phyloP scores from a whole-genome alignment of 352 stramenopile genomes.

The Globisporangium rhizosaccharum region DNA sequence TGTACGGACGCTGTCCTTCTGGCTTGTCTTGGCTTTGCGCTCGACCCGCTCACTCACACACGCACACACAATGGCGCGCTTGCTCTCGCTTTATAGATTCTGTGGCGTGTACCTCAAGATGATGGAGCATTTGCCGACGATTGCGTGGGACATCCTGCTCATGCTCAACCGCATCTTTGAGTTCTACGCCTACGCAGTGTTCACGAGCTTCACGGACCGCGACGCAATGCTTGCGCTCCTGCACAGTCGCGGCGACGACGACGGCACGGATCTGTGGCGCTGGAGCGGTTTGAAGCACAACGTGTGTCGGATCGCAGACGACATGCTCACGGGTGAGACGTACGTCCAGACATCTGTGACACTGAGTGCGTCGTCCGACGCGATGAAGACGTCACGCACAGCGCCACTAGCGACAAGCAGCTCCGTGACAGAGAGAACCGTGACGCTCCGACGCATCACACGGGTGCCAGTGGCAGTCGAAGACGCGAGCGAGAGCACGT shows the following conservation, averaged over 20 bases:
- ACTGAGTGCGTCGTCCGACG: constrained; percentile 11
- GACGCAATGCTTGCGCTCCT: constrained; percentile 50
- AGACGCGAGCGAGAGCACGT: constrained; percentile 41
- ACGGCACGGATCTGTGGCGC: constrained; percentile 17
- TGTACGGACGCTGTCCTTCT: not conserved
- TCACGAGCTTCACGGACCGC: constrained; percentile 53
- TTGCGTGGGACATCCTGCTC: constrained; percentile 63
- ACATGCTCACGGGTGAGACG: constrained; percentile 39
- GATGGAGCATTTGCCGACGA: constrained; percentile 76
- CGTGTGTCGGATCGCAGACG: constrained; percentile 51
- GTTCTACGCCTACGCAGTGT: constrained; percentile 73
- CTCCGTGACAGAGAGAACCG: constrained; percentile 18
- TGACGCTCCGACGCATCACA: constrained; percentile 53
- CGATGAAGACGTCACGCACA: not conserved
- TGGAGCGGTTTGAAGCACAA: constrained; percentile 39
- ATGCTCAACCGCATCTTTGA: constrained; percentile 76
- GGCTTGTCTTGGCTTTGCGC: not conserved
- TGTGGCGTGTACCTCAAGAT: constrained; percentile 85
- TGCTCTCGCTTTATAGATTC: constrained; percentile 26
- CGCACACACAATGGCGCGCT: not conserved
- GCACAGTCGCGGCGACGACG: constrained; percentile 19
- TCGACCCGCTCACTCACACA: not conserved
- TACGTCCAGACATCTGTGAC: constrained; percentile 40
- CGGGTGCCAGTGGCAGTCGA: constrained; percentile 38
- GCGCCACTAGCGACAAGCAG: constrained; percentile 16